A percentile compares a stretch with the other conserved stretches of the same genome.
These are phyloP conservation scores for Hyaloscypha bicolor DNA, from an alignment of 495 filamentous ascomycete species.

Conservation along the genomic window DNA sequence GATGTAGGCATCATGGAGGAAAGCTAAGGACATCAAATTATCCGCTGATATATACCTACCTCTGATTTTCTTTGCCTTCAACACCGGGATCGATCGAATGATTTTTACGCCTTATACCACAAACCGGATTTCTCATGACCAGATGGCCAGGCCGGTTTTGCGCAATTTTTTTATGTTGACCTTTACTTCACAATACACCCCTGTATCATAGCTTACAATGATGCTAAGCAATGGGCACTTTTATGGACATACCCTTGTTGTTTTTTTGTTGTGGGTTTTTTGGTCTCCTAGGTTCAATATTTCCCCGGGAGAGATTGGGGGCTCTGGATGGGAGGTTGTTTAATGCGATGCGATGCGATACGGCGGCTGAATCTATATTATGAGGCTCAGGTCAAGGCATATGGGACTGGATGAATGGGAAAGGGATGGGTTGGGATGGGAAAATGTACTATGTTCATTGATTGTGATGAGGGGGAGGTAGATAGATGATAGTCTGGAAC, in stretches of 20 bases:
- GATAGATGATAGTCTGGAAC: too few species aligned
- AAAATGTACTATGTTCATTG: too few species aligned
- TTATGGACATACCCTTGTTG: neutral
- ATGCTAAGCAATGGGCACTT: neutral
- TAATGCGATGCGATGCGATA: too few species aligned
- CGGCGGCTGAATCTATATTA: too few species aligned
- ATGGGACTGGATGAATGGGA: too few species aligned
- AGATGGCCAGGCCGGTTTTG: constrained; percentile 5
- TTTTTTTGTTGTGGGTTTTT: neutral
- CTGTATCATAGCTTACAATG: constrained; percentile 3
- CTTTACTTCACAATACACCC: too few species aligned
- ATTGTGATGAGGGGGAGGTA: too few species aligned
- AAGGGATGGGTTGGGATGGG: too few species aligned
- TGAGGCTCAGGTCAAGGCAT: too few species aligned
- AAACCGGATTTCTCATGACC: neutral
- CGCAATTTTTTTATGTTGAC: neutral
- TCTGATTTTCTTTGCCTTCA: neutral
- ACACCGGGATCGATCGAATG: neutral
- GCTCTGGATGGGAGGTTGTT: too few species aligned
- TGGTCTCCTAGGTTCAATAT: neutral
- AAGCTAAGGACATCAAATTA: constrained; percentile 35
- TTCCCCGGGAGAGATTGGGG: neutral
- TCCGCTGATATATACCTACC: neutral
- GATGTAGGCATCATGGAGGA: constrained; percentile 85
- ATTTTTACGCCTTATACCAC: constrained; percentile 3